Percentiles rank a stretch among this genome's conserved stretches.
phyloP scores from a whole-genome alignment of 805 yeast species.

The Candida wancherniae region DNA sequence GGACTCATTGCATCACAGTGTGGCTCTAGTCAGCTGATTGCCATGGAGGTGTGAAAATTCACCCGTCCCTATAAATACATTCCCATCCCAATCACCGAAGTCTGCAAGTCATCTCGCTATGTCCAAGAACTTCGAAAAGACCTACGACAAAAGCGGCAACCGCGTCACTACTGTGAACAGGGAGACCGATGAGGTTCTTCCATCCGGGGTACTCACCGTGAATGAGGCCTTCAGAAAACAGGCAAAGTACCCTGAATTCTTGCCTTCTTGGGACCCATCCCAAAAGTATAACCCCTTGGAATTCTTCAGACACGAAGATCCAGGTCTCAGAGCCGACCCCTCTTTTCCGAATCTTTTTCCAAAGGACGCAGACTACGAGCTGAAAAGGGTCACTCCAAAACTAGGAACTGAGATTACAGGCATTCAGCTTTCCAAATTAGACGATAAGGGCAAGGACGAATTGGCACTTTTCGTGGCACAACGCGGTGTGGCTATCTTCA shows the following conservation, averaged over 20 bases:
- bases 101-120: too few species aligned
- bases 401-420: conserved; percentile 29
- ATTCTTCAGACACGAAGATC: conserved; percentile 25
- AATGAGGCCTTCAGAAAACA: conserved; percentile 25
- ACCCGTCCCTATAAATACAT: too few species aligned
- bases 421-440: conserved; percentile 26
- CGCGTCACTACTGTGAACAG: conserved; percentile 10
- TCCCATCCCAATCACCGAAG: too few species aligned
- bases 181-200: conserved; percentile 27
- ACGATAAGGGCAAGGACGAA: conserved; percentile 27
- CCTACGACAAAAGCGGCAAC: conserved; percentile 6
- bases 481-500: conserved; percentile 31
- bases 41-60: too few species aligned
- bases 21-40: too few species aligned
- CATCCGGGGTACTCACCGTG: conserved; percentile 25
- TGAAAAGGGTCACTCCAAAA: conserved; percentile 27
- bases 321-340: conserved; percentile 24
- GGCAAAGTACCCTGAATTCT: conserved; percentile 21
- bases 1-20: too few species aligned
- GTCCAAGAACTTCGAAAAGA: not conserved
- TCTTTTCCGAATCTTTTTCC: conserved; percentile 20
- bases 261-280: conserved; percentile 30
- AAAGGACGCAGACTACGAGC: conserved; percentile 8
- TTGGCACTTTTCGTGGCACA: conserved; percentile 29
- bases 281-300: conserved; percentile 28